A percentile compares a stretch with the other conserved stretches of the same genome.
These are phyloP conservation scores for Lavandula angustifolia DNA, from an alignment of 257 asterid species.

Conservation along the genomic window DNA sequence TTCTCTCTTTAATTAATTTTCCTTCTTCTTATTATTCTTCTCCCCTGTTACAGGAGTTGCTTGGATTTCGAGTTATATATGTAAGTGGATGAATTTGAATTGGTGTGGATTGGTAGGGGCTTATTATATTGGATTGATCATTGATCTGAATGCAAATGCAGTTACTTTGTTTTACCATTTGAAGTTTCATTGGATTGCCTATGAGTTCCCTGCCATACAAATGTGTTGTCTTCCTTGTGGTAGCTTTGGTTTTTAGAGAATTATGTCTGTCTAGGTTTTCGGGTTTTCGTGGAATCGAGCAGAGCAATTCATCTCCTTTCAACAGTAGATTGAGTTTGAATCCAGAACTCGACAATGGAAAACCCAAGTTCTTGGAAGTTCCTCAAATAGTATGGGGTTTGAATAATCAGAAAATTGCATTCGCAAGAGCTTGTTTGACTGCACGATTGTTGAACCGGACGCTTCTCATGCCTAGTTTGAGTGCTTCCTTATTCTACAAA, in stretches of 20 bases:
- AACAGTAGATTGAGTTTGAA: slow-evolving; percentile 12
- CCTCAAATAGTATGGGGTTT: slow-evolving; percentile 92
- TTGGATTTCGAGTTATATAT: slow-evolving; percentile 9
- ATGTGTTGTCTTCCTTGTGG: slow-evolving; percentile 45
- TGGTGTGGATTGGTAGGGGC: background rate
- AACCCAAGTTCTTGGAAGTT: slow-evolving; percentile 61
- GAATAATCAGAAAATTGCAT: slow-evolving; percentile 85
- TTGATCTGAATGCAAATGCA: slow-evolving; percentile 48
- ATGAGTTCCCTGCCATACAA: slow-evolving; percentile 59
- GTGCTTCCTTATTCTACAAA: slow-evolving; percentile 90
- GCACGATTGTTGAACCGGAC: slow-evolving; percentile 77
- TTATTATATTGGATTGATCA: slow-evolving; percentile 21
- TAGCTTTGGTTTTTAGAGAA: slow-evolving; percentile 53
- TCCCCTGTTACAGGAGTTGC: slow-evolving; percentile 23
- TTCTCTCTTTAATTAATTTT: slow-evolving; percentile 2
- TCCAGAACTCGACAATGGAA: slow-evolving; percentile 19
- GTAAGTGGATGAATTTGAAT: slow-evolving; percentile 12
- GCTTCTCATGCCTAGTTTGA: slow-evolving; percentile 80
- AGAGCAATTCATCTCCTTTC: slow-evolving; percentile 32
- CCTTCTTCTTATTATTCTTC: background rate
- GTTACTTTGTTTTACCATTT: slow-evolving; percentile 43
- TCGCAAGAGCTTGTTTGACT: slow-evolving; percentile 85
- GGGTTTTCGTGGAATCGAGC: slow-evolving; percentile 37
- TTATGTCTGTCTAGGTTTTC: slow-evolving; percentile 44
- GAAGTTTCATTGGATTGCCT: slow-evolving; percentile 54